Evolutionary conservation across 305 asterid genomes (phyloP).

Genomic region (Ruellia speciosa): DNA sequence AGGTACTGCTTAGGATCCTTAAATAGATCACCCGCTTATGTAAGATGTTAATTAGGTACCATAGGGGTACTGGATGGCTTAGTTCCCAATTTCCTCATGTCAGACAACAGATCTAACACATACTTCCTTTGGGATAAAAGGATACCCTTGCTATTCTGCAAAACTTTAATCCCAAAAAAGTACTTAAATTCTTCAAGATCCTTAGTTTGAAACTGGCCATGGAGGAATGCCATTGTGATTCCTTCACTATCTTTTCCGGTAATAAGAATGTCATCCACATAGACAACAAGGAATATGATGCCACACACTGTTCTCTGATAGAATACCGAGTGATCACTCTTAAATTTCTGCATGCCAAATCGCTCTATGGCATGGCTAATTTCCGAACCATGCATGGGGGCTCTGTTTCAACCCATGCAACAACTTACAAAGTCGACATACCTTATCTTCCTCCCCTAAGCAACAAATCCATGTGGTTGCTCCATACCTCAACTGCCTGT

Average conservation of each 20-base stretch:
- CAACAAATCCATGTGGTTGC: no score
- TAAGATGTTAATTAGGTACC: not conserved
- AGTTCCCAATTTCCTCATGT: not conserved
- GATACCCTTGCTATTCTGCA: not conserved
- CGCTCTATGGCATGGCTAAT: no score
- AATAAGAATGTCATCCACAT: not conserved
- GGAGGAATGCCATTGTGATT: not conserved
- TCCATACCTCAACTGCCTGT: no score
- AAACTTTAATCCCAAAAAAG: not conserved
- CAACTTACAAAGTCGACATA: no score
- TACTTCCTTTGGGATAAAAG: not conserved
- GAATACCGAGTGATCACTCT: not conserved
- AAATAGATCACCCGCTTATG: not conserved
- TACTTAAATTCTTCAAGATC: not conserved
- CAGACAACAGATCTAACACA: not conserved
- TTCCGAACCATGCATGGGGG: no score
- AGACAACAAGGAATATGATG: not conserved
- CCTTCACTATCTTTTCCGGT: not conserved
- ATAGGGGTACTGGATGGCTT: not conserved
- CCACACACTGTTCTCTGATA: not conserved
- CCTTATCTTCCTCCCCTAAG: not conserved
- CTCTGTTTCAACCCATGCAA: no score
- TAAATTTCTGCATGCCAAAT: not conserved
- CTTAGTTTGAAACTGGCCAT: not conserved
- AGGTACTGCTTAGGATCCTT: not conserved